Evolutionary conservation across 2,329 filamentous ascomycete species (phyloP), one percentile per base, ranked within the genome.

Genomic region (Ilyonectria sp.): DNA sequence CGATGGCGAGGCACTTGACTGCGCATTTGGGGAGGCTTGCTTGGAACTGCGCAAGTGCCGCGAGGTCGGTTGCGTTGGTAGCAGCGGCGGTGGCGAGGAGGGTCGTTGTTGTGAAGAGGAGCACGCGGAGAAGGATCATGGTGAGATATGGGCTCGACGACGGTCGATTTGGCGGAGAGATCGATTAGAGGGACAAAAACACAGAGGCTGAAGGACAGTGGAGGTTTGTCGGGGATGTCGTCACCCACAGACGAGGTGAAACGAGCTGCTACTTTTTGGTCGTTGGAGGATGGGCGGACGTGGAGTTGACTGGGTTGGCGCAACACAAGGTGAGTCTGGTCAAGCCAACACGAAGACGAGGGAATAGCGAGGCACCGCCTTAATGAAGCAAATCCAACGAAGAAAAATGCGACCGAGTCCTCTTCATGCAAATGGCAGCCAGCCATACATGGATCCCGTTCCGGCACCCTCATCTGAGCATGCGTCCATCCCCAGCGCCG

Each of bases 1-100:
- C 79, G 7, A 71, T 59, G 43, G 75, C 69, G 64, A 85, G 75
- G 69, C 83, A 85, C 4, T 69, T 53, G 69, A 78, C 70, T 13
- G 83, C 80, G 73, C 83, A 85, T 6, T 71, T 46, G 21, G 83
- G 83, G 11, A 85, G 78, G 60, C 69, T 23, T 11, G 60, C 37
- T 33, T 69, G 69, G 21, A 77, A 52, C 9, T 68, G 44, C 29
- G 60, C 52, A 15, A 74, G 59, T 43, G 71, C 67, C 37, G 71
- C 15, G 49, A 73, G 63, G 17, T 71, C 64, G 21, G 31, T 23
- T 15, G 64, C 53, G 11, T 43, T 15, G 17, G 65, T 59, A 17
- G 60, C 63, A 11, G 66, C 47, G 62, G 70, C 59, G 55, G 40
- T 9, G 17, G n/a, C 40, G 5, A 76, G 37, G 44, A 72, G 44